Evolutionary conservation across 495 filamentous ascomycete species (phyloP), one percentile per base, ranked within the genome.

Genomic region (Lophiostoma macrostomum): DNA sequence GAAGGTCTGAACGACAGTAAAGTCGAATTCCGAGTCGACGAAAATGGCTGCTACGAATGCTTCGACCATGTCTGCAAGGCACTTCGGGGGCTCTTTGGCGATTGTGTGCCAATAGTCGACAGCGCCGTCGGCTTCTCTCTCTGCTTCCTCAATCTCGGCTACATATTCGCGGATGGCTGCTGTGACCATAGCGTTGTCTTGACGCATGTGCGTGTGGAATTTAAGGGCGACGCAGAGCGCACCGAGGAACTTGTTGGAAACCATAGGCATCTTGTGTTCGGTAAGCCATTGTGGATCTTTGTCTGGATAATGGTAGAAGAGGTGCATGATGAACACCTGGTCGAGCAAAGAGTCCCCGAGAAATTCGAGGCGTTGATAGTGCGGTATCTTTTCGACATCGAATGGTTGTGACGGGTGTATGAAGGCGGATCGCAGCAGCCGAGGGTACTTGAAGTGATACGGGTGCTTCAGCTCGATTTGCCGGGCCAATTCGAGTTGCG

Each of bases 181-280:
- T 50, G 83, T 78, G 7, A 95, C 53, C 0, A 72, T 61, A 1
- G 71, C 63, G 23, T 79, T 78, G 63, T 82, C 82, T 39, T 81
- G 74, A 20, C 81, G 74, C 16, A 97, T 71, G 65, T 91, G 83
- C 32, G 71, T 79, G 62, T 96, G 85, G 31, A 96, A 84, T 1
- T 78, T 81, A 0, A 97, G 76, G 22, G 78, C 75, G 11, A 91
- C 88, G 54, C 84, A 83, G 5, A 97, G 66, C 18, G 86, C 86
- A 11, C 87, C 91, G 0, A 96, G 74, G 63, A 96, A 98, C 53
- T 90, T 91, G 73, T 98, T 98, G 12, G 90, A 95, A 1, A 93
- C 91, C 91, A 98, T 95, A 8, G 94, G 90, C 90, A 95, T 96
- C 77, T 96, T 98, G 73, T 98, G 94, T 71, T 98, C 93, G 1